Conservation (phyloP, 139 green algal species). For the Tetraselmis chui region DNA sequence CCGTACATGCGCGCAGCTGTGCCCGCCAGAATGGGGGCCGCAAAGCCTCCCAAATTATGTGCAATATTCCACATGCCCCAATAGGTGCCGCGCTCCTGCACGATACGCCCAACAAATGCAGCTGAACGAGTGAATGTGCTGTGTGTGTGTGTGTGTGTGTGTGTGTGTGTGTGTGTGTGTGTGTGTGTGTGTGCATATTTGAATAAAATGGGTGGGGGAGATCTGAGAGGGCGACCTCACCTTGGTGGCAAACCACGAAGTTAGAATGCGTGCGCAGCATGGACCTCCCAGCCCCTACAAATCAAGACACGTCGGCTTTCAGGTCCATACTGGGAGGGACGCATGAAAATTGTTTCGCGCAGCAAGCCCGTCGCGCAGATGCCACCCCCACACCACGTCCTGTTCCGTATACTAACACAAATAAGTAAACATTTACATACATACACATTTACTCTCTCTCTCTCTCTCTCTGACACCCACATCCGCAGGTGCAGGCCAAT, state of each 20-base stretch:
- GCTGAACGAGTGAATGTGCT: too few species aligned
- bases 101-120: neutral
- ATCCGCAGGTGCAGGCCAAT: neutral
- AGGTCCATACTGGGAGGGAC: too few species aligned
- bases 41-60: conserved; percentile 93
- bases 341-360: too few species aligned
- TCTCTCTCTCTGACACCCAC: too few species aligned
- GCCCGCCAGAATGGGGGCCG: conserved; percentile 84
- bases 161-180: conserved; percentile 9
- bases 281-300: conserved; percentile 84
- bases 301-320: neutral
- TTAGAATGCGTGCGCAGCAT: conserved; percentile 91
- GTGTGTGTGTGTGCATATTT: neutral
- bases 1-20: conserved; percentile 39
- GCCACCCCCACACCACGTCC: too few species aligned
- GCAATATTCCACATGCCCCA: conserved; percentile 93
- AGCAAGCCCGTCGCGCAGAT: too few species aligned
- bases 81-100: conserved; percentile 77
- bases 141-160: too few species aligned
- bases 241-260: conserved; percentile 86
- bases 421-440: too few species aligned
- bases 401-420: too few species aligned
- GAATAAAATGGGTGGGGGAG: neutral
- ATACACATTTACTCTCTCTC: too few species aligned
- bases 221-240: conserved; percentile 26